phyloP scores from a whole-genome alignment of 2,329 filamentous ascomycete species.

The Chaetomium olivaceum region DNA sequence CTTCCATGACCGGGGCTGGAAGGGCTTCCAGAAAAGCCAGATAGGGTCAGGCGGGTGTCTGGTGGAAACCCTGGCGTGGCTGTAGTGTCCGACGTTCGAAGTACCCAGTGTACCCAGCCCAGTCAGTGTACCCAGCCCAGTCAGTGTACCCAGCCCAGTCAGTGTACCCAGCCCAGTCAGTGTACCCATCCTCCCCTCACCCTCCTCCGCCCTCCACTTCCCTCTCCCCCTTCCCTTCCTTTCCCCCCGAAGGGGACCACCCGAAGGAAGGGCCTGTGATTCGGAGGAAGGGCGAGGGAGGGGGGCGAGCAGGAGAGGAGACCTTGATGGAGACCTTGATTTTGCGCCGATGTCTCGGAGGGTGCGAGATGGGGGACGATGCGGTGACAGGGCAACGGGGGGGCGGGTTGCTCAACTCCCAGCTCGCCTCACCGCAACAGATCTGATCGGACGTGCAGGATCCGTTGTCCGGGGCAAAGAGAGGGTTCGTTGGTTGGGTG shows the following conservation, averaged over 20 bases:
- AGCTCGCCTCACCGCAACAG: background rate
- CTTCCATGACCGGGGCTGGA: background rate
- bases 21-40: background rate
- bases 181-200: background rate
- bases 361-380: background rate
- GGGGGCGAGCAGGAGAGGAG: background rate
- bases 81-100: no score
- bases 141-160: background rate
- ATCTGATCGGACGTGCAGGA: background rate
- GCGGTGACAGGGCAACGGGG: background rate
- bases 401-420: no score
- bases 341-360: background rate
- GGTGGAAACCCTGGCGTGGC: no score
- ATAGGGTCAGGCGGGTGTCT: no score
- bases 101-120: no score
- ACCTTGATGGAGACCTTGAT: no score
- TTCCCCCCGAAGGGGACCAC: background rate
- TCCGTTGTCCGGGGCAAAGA: background rate
- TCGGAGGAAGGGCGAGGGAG: background rate
- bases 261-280: background rate
- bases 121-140: no score
- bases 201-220: no score
- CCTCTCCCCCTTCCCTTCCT: background rate
- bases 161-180: no score
- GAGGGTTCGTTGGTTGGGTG: slow-evolving; percentile 1